Evolutionary conservation across 306 rosid species (phyloP).

Genomic region (Glycine tomentella): DNA sequence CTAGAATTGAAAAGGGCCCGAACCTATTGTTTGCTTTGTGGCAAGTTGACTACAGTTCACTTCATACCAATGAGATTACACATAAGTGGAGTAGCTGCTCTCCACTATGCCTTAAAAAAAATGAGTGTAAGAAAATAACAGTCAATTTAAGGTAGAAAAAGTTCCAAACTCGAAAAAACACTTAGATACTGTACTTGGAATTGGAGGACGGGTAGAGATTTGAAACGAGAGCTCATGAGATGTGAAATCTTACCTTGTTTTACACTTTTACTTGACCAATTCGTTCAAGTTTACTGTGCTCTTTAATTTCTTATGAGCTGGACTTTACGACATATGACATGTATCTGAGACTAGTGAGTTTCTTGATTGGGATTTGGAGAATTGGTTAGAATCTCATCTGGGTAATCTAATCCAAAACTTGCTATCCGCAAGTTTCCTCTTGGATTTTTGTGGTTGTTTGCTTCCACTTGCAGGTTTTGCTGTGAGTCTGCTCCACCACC

Average conservation of each 20-base stretch:
- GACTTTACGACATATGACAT: constrained; percentile 11
- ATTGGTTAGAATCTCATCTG: background rate
- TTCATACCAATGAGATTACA: constrained; percentile 12
- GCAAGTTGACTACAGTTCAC: constrained; percentile 22
- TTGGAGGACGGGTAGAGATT: background rate
- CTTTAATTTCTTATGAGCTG: background rate
- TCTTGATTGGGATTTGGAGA: background rate
- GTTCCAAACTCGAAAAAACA: background rate
- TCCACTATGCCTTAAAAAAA: constrained; percentile 3
- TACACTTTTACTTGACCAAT: background rate
- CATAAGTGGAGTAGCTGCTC: constrained; percentile 30
- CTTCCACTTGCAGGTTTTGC: background rate
- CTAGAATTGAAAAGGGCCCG: background rate
- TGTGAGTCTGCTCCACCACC: background rate
- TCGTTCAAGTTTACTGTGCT: background rate
- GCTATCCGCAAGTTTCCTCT: background rate
- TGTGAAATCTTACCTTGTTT: background rate
- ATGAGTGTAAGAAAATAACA: background rate
- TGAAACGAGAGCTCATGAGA: background rate
- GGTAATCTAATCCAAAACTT: background rate
- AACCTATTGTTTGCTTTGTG: background rate
- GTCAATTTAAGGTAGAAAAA: background rate
- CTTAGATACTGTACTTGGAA: background rate
- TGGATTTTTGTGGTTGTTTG: constrained; percentile 6
- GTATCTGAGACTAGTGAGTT: background rate